Percentiles rank a stretch among this genome's conserved stretches.
phyloP scores from a whole-genome alignment of 2,329 filamentous ascomycete genomes.

The Hypoxylon sp. region DNA sequence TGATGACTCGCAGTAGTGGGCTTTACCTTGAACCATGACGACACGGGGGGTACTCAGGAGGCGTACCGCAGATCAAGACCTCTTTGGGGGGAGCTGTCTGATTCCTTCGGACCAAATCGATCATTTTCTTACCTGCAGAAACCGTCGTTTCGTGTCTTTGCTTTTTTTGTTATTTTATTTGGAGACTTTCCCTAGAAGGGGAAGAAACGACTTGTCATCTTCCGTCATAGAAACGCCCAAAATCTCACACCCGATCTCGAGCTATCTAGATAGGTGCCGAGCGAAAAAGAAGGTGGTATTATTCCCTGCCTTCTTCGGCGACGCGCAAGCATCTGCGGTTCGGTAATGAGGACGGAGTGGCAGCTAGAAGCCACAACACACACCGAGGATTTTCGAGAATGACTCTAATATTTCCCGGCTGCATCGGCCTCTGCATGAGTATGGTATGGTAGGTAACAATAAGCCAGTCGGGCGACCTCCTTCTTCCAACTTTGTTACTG shows the following conservation, averaged over 20 bases:
- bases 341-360: conserved; percentile 20
- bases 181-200: conserved; percentile 4
- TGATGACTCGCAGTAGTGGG: conserved; percentile 47
- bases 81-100: conserved; percentile 34
- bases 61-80: conserved; percentile 32
- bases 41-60: conserved; percentile 28
- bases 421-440: conserved; percentile 18
- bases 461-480: conserved; percentile 22
- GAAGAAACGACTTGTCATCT: conserved; percentile 16
- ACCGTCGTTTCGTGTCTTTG: conserved; percentile 6
- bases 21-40: conserved; percentile 26
- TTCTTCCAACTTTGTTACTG: conserved; percentile 34
- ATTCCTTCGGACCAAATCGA: conserved; percentile 37
- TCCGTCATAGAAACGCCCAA: conserved; percentile 10
- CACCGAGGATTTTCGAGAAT: conserved; percentile 39
- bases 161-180: conserved; percentile 15
- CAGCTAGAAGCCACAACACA: conserved; percentile 27
- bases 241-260: conserved; percentile 27
- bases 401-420: conserved; percentile 17
- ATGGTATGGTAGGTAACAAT: conserved; percentile 25
- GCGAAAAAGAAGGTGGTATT: conserved; percentile 37
- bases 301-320: conserved; percentile 23
- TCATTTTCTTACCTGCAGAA: conserved; percentile 28
- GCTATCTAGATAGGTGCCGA: conserved; percentile 28
- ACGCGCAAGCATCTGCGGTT: conserved; percentile 37